Conservation (phyloP, 495 filamentous ascomycete species). For the Xylaria palmicola region DNA sequence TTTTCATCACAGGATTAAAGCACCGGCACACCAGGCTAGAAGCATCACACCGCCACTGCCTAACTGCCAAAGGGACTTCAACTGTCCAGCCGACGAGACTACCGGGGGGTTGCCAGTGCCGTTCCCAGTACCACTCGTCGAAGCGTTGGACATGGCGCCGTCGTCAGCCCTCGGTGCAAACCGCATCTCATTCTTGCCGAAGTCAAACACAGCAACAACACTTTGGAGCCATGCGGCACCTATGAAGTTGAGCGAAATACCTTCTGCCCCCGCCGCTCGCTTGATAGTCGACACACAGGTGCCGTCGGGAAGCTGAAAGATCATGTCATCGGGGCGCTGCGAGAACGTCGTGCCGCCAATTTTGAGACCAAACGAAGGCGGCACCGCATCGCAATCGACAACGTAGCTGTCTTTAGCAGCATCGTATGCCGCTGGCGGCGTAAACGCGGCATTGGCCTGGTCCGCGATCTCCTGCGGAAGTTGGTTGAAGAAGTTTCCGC, state of each 20-base stretch:
- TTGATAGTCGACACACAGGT: slow-evolving; percentile 48
- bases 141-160: neutral
- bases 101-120: neutral
- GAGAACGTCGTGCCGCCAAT: slow-evolving; percentile 51
- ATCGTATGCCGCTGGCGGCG: slow-evolving; percentile 52
- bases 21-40: neutral
- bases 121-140: neutral
- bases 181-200: slow-evolving; percentile 36
- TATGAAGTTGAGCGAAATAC: slow-evolving; percentile 51
- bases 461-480: slow-evolving; percentile 47
- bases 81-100: neutral
- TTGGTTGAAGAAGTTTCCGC: slow-evolving; percentile 46
- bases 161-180: slow-evolving; percentile 2
- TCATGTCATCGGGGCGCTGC: slow-evolving; percentile 56
- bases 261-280: slow-evolving; percentile 40
- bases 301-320: slow-evolving; percentile 36
- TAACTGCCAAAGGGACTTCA: neutral
- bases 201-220: slow-evolving; percentile 61
- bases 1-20: neutral
- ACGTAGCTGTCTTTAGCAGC: slow-evolving; percentile 47
- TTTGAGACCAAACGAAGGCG: slow-evolving; percentile 53
- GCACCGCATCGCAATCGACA: slow-evolving; percentile 54
- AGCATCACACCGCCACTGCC: neutral
- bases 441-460: slow-evolving; percentile 51
- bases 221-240: slow-evolving; percentile 65